phyloP scores from a whole-genome alignment of 2,329 filamentous ascomycete genomes.

The Penicillium sp. region DNA sequence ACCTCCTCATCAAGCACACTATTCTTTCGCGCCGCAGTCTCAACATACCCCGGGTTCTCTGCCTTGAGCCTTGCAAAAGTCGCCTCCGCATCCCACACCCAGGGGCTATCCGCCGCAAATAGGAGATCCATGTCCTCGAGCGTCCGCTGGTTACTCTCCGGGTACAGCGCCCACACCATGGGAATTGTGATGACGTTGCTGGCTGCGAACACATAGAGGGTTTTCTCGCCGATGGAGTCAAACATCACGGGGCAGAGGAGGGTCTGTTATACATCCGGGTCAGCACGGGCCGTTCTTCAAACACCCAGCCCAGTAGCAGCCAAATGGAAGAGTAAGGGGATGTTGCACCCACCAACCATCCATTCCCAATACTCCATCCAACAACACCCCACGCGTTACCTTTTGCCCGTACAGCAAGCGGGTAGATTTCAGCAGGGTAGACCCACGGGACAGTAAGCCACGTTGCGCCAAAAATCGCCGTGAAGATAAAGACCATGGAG shows the following conservation, averaged over 20 bases:
- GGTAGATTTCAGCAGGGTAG: conserved; percentile 76
- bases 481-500: conserved; percentile 73
- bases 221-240: conserved; percentile 68
- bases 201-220: conserved; percentile 73
- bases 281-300: conserved; percentile 24
- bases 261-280: conserved; percentile 31
- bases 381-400: conserved; percentile 78
- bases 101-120: conserved; percentile 69
- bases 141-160: conserved; percentile 74
- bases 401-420: conserved; percentile 70
- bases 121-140: conserved; percentile 77
- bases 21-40: conserved; percentile 41
- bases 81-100: conserved; percentile 73
- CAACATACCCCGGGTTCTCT: conserved; percentile 60
- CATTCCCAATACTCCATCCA: conserved; percentile 77
- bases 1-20: conserved; percentile 40
- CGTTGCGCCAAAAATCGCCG: conserved; percentile 66
- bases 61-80: conserved; percentile 67
- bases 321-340: not conserved
- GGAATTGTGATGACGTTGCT: conserved; percentile 69
- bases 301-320: too few relatives aligned
- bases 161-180: conserved; percentile 75
- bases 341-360: conserved; percentile 57
- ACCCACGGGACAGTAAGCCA: conserved; percentile 67
- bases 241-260: conserved; percentile 67